phyloP scores from a whole-genome alignment of 1,284 basidiomycete genomes.

The Apiotrichum laibachii region DNA sequence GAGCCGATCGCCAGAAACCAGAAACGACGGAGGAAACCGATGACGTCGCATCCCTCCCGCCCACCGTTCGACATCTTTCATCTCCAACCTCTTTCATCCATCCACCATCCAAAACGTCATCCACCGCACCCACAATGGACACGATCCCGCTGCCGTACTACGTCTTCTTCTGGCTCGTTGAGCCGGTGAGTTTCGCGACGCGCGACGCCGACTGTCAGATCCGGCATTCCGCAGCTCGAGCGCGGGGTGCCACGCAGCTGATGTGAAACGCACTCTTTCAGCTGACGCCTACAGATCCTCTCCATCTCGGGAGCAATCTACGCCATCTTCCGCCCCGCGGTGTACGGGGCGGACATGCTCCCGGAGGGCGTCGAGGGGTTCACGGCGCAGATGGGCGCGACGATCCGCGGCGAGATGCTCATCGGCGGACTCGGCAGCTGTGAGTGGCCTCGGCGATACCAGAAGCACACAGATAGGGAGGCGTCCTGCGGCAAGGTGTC shows the following conservation, averaged over 20 bases:
- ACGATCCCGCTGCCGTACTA: constrained; percentile 35
- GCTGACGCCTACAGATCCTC: constrained; percentile 27
- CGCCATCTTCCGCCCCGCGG: constrained; percentile 40
- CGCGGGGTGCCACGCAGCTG: too few relatives aligned
- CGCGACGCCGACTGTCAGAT: too few relatives aligned
- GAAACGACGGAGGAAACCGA: too few relatives aligned
- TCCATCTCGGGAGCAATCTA: constrained; percentile 46
- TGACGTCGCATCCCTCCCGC: too few relatives aligned
- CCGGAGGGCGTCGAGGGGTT: constrained; percentile 31
- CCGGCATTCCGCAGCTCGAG: too few relatives aligned
- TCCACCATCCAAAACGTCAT: neutral
- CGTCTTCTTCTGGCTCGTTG: constrained; percentile 42
- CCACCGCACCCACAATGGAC: constrained; percentile 3
- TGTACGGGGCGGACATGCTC: constrained; percentile 43
- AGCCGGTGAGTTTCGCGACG: constrained; percentile 37
- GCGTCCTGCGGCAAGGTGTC: neutral
- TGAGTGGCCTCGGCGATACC: constrained; percentile 23
- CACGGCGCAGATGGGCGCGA: constrained; percentile 26
- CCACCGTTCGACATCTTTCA: neutral
- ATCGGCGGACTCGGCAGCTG: constrained; percentile 50
- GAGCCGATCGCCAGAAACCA: too few relatives aligned
- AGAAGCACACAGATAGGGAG: neutral
- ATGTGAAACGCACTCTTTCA: too few relatives aligned
- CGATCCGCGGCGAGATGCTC: constrained; percentile 42
- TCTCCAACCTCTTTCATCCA: neutral